phyloP scores from a whole-genome alignment of 768 basidiomycete genomes.

The Sporobolomyces pararoseus region DNA sequence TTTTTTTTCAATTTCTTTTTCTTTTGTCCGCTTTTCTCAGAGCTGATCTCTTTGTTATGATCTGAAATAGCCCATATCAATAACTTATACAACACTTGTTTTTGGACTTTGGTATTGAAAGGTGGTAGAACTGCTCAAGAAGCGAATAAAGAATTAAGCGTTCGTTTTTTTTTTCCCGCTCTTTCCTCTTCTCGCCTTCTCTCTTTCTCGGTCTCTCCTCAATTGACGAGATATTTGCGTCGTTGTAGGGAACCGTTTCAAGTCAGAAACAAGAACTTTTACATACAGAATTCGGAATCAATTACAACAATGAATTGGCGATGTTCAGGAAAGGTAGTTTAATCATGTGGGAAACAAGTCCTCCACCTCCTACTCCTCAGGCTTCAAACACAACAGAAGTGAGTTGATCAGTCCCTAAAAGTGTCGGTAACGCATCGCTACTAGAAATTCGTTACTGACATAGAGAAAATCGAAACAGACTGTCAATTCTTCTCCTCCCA shows the following conservation, averaged over 20 bases:
- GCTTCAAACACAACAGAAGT: not conserved
- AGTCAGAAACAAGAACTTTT: slow-evolving; percentile 88
- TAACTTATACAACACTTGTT: slow-evolving; percentile 91
- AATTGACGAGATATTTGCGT: not conserved
- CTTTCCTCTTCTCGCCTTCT: not conserved
- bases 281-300: slow-evolving; percentile 73
- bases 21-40: not conserved
- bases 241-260: slow-evolving; percentile 84
- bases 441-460: no score
- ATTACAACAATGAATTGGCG: slow-evolving; percentile 73
- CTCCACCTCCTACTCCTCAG: no score
- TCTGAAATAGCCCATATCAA: slow-evolving; percentile 96
- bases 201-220: not conserved
- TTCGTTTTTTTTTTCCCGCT: slow-evolving; percentile 48
- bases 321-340: slow-evolving; percentile 82
- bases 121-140: slow-evolving; percentile 72
- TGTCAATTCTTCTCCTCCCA: no score
- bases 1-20: not conserved
- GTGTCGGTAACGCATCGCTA: no score
- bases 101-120: slow-evolving; percentile 87
- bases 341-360: slow-evolving; percentile 57
- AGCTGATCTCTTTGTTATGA: not conserved
- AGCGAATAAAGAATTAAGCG: slow-evolving; percentile 75
- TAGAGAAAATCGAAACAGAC: no score
- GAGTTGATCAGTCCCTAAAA: no score